These are phyloP conservation scores for Trichoderma asperellum DNA, from an alignment of 2,329 filamentous ascomycete genomes.

Conservation along the genomic window DNA sequence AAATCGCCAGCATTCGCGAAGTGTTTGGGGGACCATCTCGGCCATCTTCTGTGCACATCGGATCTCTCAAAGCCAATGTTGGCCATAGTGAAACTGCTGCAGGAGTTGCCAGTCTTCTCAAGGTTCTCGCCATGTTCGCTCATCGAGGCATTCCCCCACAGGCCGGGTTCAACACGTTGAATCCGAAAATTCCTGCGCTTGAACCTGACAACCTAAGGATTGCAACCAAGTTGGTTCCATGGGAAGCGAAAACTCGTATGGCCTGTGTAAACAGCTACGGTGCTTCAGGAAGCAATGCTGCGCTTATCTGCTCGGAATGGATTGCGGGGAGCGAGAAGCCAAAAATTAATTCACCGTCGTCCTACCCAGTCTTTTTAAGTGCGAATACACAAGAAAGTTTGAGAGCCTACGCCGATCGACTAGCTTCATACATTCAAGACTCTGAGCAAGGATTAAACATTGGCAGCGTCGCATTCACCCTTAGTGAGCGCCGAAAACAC, in stretches of 20 bases:
- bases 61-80: constrained; percentile 41
- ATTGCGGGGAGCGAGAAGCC: background rate
- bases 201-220: constrained; percentile 31
- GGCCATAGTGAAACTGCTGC: constrained; percentile 39
- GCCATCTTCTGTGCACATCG: constrained; percentile 32
- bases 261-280: constrained; percentile 45
- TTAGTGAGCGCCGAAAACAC: constrained; percentile 32
- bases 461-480: constrained; percentile 29
- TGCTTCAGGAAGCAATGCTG: constrained; percentile 43
- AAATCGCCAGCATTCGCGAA: constrained; percentile 37
- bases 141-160: constrained; percentile 36
- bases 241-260: constrained; percentile 31
- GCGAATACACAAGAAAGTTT: constrained; percentile 28
- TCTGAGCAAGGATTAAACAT: constrained; percentile 17
- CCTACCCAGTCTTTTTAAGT: constrained; percentile 29
- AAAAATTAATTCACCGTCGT: background rate
- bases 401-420: constrained; percentile 15
- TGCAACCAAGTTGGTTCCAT: constrained; percentile 27
- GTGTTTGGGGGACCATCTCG: constrained; percentile 29
- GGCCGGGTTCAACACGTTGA: constrained; percentile 36
- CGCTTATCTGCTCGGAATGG: constrained; percentile 32
- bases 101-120: constrained; percentile 40
- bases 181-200: constrained; percentile 36
- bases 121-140: constrained; percentile 41
- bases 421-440: constrained; percentile 25